These are phyloP conservation scores for Ophioceras dolichostomum DNA, from an alignment of 2,329 filamentous ascomycete genomes.

Conservation along the genomic window DNA sequence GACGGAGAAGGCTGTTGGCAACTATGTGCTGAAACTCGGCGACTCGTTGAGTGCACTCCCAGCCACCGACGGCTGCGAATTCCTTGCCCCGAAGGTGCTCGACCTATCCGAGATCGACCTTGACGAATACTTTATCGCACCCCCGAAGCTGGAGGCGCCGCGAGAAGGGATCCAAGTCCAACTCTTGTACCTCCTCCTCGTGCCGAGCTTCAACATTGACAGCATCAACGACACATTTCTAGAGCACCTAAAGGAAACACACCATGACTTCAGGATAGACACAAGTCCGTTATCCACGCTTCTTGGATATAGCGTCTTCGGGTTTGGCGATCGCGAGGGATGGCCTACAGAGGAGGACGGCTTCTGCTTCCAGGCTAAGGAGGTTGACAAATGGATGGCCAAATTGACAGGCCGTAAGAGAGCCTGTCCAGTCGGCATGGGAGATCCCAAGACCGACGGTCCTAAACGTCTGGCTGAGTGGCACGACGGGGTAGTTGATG, in stretches of 20 bases:
- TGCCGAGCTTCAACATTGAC: constrained; percentile 93
- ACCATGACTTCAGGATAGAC: constrained; percentile 94
- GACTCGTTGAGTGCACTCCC: constrained; percentile 37
- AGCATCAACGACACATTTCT: constrained; percentile 81
- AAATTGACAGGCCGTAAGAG: constrained; percentile 77
- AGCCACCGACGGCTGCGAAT: constrained; percentile 20
- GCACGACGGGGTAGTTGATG: constrained; percentile 60
- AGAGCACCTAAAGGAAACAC: constrained; percentile 79
- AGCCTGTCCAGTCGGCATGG: constrained; percentile 80
- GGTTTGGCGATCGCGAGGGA: constrained; percentile 79
- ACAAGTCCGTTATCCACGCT: constrained; percentile 67
- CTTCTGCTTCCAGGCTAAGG: constrained; percentile 84
- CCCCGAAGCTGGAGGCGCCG: constrained; percentile 44
- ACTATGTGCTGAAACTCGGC: constrained; percentile 45
- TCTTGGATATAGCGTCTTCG: constrained; percentile 85
- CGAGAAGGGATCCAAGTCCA: constrained; percentile 26
- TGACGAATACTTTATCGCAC: constrained; percentile 80
- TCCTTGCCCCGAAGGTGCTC: constrained; percentile 49
- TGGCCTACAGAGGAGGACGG: constrained; percentile 88
- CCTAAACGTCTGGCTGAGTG: constrained; percentile 61
- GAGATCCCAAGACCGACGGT: constrained; percentile 69
- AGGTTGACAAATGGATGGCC: constrained; percentile 95
- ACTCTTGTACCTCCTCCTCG: constrained; percentile 70
- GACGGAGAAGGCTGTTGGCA: constrained; percentile 61
- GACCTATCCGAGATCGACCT: constrained; percentile 82